Percentiles rank a stretch among this genome's conserved stretches.
phyloP scores from a whole-genome alignment of 106 monocot genomes.

The Ottelia alismoides region DNA sequence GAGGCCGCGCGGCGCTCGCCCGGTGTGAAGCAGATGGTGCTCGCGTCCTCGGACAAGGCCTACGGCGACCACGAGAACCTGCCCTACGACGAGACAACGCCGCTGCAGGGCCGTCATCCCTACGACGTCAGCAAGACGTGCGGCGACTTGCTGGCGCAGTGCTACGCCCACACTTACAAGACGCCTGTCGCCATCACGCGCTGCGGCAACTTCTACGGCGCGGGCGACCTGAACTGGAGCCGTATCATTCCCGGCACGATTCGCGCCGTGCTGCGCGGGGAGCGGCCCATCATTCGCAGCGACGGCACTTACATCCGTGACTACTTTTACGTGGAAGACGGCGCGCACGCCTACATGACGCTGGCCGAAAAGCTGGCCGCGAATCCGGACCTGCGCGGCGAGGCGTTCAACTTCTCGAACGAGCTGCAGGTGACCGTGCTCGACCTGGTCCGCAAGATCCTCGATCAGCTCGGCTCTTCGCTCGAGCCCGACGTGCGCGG shows the following conservation, averaged over 20 bases:
- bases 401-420: too few relatives aligned
- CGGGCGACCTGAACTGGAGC: background rate
- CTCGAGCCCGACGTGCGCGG: too few relatives aligned
- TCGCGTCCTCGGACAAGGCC: background rate
- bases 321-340: background rate
- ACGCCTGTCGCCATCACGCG: background rate
- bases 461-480: too few relatives aligned
- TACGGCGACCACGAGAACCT: too few relatives aligned
- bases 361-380: too few relatives aligned
- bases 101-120: background rate
- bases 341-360: background rate
- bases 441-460: too few relatives aligned
- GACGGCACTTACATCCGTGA: background rate
- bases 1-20: background rate
- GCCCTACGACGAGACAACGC: background rate
- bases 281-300: background rate
- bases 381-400: too few relatives aligned
- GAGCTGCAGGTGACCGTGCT: too few relatives aligned
- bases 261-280: background rate
- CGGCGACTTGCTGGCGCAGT: background rate
- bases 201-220: background rate
- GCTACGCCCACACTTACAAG: background rate
- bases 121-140: background rate
- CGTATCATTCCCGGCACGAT: background rate
- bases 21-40: background rate